Conservation (phyloP, 352 stramenopile genomes). For the Globisporangium irregulare region DNA sequence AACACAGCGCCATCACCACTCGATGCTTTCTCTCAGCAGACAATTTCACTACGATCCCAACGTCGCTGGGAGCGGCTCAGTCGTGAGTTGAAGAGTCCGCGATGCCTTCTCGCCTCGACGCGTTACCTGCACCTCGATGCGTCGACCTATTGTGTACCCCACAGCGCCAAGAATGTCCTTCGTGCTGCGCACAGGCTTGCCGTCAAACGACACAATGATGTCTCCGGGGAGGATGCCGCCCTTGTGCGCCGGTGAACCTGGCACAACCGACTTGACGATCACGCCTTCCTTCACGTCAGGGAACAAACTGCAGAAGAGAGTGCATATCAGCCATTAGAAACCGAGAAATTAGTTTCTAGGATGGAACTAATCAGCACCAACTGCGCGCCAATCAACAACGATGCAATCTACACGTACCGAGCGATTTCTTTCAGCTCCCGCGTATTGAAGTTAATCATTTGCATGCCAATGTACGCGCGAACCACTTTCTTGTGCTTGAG, state of each 20-base stretch:
- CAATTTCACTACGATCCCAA: slow-evolving; percentile 15
- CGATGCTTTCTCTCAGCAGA: not conserved
- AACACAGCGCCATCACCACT: not conserved
- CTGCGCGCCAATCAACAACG: not conserved
- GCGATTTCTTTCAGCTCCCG: slow-evolving; percentile 61
- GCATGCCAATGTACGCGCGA: slow-evolving; percentile 90
- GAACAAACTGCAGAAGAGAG: slow-evolving; percentile 36
- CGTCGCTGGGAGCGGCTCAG: slow-evolving; percentile 51
- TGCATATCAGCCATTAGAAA: not conserved
- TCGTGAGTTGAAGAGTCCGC: slow-evolving; percentile 55
- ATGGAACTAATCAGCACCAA: not conserved
- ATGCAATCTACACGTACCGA: slow-evolving; percentile 26
- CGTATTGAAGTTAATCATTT: slow-evolving; percentile 87
- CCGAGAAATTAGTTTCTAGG: not conserved
- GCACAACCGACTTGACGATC: slow-evolving; percentile 78
- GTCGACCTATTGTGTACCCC: slow-evolving; percentile 68
- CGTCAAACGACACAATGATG: slow-evolving; percentile 77
- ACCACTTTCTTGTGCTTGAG: slow-evolving; percentile 85
- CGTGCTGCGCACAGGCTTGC: slow-evolving; percentile 62
- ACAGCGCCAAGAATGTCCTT: slow-evolving; percentile 74
- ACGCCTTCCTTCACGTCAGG: slow-evolving; percentile 76
- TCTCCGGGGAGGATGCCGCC: slow-evolving; percentile 69
- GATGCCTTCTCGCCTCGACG: slow-evolving; percentile 49
- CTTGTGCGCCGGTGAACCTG: slow-evolving; percentile 77
- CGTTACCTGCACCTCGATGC: slow-evolving; percentile 64